Evolutionary conservation across 306 rosid genomes (phyloP).

Genomic region (Cercis canadensis): DNA sequence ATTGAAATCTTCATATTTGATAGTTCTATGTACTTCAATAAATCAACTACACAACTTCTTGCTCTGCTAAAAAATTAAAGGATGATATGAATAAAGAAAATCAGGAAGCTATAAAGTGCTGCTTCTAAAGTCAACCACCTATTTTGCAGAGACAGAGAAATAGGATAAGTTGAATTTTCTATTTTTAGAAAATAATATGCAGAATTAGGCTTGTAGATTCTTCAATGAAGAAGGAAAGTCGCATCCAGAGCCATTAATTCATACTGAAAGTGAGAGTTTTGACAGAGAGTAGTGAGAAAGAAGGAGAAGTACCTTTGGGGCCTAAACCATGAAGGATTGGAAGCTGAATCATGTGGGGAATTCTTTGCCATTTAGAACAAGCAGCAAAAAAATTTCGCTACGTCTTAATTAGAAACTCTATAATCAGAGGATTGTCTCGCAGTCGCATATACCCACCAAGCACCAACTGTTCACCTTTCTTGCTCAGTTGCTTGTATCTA

Average conservation of each 20-base stretch:
- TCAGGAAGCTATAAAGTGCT: not conserved
- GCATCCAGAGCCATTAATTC: not conserved
- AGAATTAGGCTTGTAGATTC: not conserved
- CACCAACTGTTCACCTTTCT: not conserved
- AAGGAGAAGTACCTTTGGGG: slow-evolving; percentile 45
- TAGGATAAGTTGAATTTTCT: too few relatives aligned
- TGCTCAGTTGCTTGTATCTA: not conserved
- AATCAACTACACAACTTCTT: not conserved
- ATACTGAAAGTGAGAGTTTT: not conserved
- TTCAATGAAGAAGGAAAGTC: not conserved
- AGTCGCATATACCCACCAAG: too few relatives aligned
- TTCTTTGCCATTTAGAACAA: slow-evolving; percentile 33
- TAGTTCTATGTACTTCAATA: not conserved
- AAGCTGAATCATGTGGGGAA: too few relatives aligned
- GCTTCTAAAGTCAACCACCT: not conserved
- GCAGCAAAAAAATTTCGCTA: too few relatives aligned
- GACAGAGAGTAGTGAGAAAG: not conserved
- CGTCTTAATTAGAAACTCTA: too few relatives aligned
- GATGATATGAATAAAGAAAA: not conserved
- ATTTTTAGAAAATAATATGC: not conserved
- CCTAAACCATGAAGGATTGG: slow-evolving; percentile 52
- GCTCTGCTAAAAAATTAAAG: not conserved
- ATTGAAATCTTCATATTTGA: not conserved
- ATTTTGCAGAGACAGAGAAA: not conserved
- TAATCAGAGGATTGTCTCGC: not conserved